phyloP scores from a whole-genome alignment of 208 protist genomes.

The Leishmania amazonensis region DNA sequence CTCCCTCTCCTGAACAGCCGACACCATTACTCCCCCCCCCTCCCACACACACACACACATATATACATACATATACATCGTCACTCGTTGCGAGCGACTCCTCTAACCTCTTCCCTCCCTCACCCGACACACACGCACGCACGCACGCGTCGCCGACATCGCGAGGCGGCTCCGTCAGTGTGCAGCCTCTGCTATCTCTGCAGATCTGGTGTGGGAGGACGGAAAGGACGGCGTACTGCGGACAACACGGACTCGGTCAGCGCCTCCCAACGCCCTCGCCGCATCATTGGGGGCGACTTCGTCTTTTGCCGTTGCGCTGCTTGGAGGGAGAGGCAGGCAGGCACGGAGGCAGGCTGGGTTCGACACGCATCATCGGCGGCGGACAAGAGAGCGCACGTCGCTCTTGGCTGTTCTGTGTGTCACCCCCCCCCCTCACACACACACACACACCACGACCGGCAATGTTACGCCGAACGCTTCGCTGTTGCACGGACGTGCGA shows the following conservation, averaged over 20 bases:
- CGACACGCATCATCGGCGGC: background rate
- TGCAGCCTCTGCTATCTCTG: background rate
- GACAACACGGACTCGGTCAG: too few relatives aligned
- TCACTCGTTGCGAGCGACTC: background rate
- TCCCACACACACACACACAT: too few relatives aligned
- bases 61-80: background rate
- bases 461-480: slow-evolving; percentile 49
- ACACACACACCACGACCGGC: background rate
- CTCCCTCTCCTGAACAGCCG: background rate
- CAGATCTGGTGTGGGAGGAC: background rate
- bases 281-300: too few relatives aligned
- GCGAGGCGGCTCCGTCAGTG: background rate
- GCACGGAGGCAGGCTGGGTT: background rate
- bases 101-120: background rate
- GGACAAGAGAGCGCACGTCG: background rate
- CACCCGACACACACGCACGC: background rate
- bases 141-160: background rate
- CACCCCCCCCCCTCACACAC: background rate
- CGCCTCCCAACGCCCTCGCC: too few relatives aligned
- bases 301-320: too few relatives aligned
- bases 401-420: background rate
- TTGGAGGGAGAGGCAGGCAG: too few relatives aligned
- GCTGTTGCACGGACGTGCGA: slow-evolving; percentile 32
- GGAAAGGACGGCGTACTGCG: background rate
- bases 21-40: background rate